phyloP scores from a whole-genome alignment of 768 basidiomycete species.

The Lactarius evosmus region DNA sequence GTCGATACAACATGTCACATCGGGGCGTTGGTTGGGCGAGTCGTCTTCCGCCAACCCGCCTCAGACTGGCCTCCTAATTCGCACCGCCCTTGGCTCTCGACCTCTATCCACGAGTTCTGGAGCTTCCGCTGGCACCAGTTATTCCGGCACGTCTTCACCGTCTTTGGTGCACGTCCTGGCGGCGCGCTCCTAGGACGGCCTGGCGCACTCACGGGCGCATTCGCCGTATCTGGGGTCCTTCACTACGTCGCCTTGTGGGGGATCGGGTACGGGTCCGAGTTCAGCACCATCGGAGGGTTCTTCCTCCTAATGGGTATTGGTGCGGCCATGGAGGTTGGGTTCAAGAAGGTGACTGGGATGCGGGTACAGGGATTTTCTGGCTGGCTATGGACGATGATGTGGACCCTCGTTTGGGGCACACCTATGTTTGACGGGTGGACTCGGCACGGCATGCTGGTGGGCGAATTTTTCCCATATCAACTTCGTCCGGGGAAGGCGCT shows the following conservation, averaged over 20 bases:
- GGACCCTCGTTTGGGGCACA: slow-evolving; percentile 24
- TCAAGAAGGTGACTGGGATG: slow-evolving; percentile 42
- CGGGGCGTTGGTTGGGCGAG: slow-evolving; percentile 21
- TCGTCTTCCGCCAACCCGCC: no score
- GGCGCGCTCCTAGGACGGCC: slow-evolving; percentile 29
- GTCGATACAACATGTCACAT: slow-evolving; percentile 29
- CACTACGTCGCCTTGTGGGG: slow-evolving; percentile 60
- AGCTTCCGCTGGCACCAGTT: slow-evolving; percentile 11
- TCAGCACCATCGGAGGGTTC: slow-evolving; percentile 44
- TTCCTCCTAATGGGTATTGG: slow-evolving; percentile 35
- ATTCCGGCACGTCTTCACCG: slow-evolving; percentile 36
- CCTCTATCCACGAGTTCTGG: slow-evolving; percentile 42
- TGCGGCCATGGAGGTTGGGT: slow-evolving; percentile 46
- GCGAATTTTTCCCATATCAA: slow-evolving; percentile 2
- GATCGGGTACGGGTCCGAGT: slow-evolving; percentile 53
- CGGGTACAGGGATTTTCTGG: slow-evolving; percentile 49
- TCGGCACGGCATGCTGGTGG: slow-evolving; percentile 11
- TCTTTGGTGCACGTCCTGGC: slow-evolving; percentile 35
- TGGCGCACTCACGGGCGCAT: slow-evolving; percentile 49
- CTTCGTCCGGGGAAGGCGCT: slow-evolving; percentile 3
- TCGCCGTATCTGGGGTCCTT: slow-evolving; percentile 53
- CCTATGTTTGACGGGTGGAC: slow-evolving; percentile 18
- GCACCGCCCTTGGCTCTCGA: slow-evolving; percentile 23
- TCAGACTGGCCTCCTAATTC: no score
- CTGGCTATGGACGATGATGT: slow-evolving; percentile 46